phyloP scores from a whole-genome alignment of 176 grass and related monocot genomes.

The Microstegium vimineum region DNA sequence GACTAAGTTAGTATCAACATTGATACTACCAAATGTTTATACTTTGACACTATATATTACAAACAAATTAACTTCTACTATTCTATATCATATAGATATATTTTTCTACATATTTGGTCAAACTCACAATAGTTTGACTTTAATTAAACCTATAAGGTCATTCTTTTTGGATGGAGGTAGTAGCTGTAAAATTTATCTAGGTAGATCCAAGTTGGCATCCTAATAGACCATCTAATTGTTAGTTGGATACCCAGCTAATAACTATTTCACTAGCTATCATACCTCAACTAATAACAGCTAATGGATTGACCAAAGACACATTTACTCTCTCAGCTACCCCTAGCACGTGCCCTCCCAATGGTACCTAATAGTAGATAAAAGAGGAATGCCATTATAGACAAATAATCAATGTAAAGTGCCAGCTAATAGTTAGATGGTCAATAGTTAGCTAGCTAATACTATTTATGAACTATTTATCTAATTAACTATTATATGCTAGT shows the following conservation, averaged over 20 bases:
- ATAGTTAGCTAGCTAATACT: background rate
- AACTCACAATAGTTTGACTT: background rate
- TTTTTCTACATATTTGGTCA: too few species aligned
- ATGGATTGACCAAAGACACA: background rate
- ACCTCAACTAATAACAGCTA: background rate
- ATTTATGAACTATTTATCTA: background rate
- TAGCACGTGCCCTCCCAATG: too few species aligned
- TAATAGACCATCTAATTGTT: background rate
- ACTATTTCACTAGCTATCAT: background rate
- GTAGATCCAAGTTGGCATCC: background rate
- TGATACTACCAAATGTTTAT: background rate
- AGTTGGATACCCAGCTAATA: background rate
- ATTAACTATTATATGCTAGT: background rate
- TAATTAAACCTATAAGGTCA: background rate
- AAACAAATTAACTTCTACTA: background rate
- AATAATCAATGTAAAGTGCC: too few species aligned
- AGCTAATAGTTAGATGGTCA: background rate
- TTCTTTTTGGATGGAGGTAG: too few species aligned
- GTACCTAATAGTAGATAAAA: background rate
- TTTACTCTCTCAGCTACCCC: background rate
- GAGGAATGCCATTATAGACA: background rate
- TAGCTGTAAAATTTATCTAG: background rate
- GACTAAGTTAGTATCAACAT: background rate
- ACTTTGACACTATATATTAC: background rate
- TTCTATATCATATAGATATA: too few species aligned